Percentiles rank a stretch among this genome's conserved stretches.
Evolutionary conservation across 1,284 basidiomycete species (phyloP).

Genomic region (Leucoagaricus sp.): DNA sequence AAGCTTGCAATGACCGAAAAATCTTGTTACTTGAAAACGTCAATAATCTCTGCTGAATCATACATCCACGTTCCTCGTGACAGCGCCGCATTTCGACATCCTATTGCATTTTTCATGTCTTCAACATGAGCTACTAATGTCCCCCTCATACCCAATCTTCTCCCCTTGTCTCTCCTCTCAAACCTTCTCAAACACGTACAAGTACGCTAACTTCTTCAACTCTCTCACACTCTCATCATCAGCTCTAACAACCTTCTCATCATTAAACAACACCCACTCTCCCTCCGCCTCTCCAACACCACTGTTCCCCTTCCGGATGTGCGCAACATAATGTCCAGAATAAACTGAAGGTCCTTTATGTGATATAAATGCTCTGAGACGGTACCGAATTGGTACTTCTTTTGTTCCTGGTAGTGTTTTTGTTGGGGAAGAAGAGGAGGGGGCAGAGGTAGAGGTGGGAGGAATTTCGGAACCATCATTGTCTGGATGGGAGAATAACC

Average conservation of each 20-base stretch:
- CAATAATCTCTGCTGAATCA: no score
- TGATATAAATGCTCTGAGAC: slow-evolving; percentile 91
- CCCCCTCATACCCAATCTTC: no score
- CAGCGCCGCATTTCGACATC: no score
- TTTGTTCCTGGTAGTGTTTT: slow-evolving; percentile 45
- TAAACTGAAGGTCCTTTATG: slow-evolving; percentile 97
- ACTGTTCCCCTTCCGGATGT: slow-evolving; percentile 49
- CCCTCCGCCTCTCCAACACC: slow-evolving; percentile 38
- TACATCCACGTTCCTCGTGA: no score
- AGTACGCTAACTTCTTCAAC: slow-evolving; percentile 81
- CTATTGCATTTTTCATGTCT: no score
- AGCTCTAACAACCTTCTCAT: slow-evolving; percentile 93
- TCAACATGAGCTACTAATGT: no score
- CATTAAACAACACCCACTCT: slow-evolving; percentile 89
- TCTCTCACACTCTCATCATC: slow-evolving; percentile 73
- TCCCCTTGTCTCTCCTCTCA: slow-evolving; percentile 21
- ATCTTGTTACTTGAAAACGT: no score
- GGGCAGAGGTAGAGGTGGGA: slow-evolving; percentile 15
- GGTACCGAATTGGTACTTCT: slow-evolving; percentile 75
- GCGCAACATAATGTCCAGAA: slow-evolving; percentile 93
- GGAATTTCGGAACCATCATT: slow-evolving; percentile 72
- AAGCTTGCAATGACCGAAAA: no score
- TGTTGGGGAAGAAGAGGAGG: not conserved
- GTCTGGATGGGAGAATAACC: slow-evolving; percentile 96
- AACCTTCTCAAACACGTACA: slow-evolving; percentile 83